Conservation (phyloP, 495 filamentous ascomycete genomes). For the Penicillium coffeae region DNA sequence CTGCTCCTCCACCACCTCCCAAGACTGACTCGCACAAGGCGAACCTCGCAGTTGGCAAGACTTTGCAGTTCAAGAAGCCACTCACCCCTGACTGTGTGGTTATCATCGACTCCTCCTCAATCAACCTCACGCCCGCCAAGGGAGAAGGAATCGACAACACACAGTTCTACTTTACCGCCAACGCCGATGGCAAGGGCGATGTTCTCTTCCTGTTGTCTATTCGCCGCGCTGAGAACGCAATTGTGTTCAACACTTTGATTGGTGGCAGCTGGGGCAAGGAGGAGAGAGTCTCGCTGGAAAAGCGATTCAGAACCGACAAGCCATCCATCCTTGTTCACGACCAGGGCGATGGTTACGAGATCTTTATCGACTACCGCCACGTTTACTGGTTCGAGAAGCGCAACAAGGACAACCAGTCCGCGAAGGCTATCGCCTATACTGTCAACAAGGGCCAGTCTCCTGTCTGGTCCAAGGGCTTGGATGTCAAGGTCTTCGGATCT, state of each 20-base stretch:
- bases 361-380: slow-evolving; percentile 9
- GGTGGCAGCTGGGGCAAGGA: slow-evolving; percentile 7
- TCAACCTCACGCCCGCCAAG: slow-evolving; percentile 1
- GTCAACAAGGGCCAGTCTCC: slow-evolving; percentile 3
- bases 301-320: background rate
- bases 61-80: slow-evolving; percentile 1
- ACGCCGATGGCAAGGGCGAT: background rate
- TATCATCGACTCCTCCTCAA: slow-evolving; percentile 1
- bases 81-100: slow-evolving; percentile 1
- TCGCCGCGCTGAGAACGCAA: slow-evolving; percentile 5
- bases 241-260: slow-evolving; percentile 4
- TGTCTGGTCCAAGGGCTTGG: background rate
- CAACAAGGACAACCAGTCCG: slow-evolving; percentile 2
- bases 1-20: background rate
- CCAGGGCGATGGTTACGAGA: slow-evolving; percentile 10
- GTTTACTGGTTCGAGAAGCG: slow-evolving; percentile 8
- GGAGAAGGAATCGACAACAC: slow-evolving; percentile 6
- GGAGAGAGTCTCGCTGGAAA: background rate
- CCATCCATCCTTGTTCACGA: slow-evolving; percentile 11
- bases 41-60: background rate
- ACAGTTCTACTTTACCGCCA: background rate
- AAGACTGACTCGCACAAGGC: slow-evolving; percentile 2
- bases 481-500: slow-evolving; percentile 4
- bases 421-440: background rate
- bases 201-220: slow-evolving; percentile 7